Evolutionary conservation across 306 rosid species (phyloP).

Genomic region (Acacia crassicarpa): DNA sequence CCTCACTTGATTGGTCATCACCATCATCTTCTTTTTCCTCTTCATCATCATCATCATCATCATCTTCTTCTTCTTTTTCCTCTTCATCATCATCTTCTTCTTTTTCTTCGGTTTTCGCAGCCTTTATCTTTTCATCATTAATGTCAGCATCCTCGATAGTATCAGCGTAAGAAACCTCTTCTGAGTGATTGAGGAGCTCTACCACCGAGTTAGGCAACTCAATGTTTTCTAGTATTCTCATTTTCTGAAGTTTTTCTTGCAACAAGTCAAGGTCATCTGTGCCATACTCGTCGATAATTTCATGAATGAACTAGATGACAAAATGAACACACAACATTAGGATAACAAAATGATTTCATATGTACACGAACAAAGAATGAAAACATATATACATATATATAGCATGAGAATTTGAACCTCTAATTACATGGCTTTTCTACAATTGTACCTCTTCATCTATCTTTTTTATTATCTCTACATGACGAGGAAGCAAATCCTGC

Average conservation of each 20-base stretch:
- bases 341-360: slow-evolving; percentile 28
- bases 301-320: slow-evolving; percentile 61
- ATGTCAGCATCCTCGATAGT: slow-evolving; percentile 40
- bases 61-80: neutral
- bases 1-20: slow-evolving; percentile 40
- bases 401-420: slow-evolving; percentile 26
- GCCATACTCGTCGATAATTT: slow-evolving; percentile 70
- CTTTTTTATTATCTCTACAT: slow-evolving; percentile 71
- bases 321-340: slow-evolving; percentile 26
- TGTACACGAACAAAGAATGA: slow-evolving; percentile 21
- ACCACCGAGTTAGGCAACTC: slow-evolving; percentile 68
- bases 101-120: slow-evolving; percentile 4
- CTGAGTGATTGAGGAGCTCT: slow-evolving; percentile 45
- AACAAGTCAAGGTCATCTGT: slow-evolving; percentile 57
- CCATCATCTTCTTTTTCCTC: slow-evolving; percentile 23
- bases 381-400: neutral
- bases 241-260: slow-evolving; percentile 60
- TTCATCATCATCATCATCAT: neutral
- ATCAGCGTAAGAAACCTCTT: slow-evolving; percentile 39
- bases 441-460: slow-evolving; percentile 82
- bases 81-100: slow-evolving; percentile 18
- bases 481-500: slow-evolving; percentile 89
- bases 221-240: slow-evolving; percentile 89
- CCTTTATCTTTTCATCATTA: slow-evolving; percentile 39
- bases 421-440: neutral